phyloP scores from a whole-genome alignment of 805 yeast genomes.

The Ogataea thermomethanolica region DNA sequence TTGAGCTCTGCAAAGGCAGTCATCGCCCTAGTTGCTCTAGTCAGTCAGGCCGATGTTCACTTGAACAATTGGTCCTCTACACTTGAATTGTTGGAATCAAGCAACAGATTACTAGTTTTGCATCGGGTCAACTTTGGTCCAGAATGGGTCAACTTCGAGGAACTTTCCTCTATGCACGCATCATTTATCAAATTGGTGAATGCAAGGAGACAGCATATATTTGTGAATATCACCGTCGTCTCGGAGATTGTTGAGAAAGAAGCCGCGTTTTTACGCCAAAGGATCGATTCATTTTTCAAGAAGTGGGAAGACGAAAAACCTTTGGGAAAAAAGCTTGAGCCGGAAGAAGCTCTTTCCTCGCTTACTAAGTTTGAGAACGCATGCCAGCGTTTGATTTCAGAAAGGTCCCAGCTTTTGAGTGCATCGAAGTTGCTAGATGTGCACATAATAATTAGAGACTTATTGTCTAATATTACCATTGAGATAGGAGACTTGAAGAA shows the following conservation, averaged over 20 bases:
- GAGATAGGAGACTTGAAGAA: conserved; percentile 55
- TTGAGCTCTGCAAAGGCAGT: conserved; percentile 38
- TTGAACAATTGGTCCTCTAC: conserved; percentile 21
- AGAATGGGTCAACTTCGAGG: conserved; percentile 62
- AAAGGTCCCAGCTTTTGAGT: conserved; percentile 22
- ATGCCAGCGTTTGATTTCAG: conserved; percentile 12
- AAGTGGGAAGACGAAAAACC: conserved; percentile 54
- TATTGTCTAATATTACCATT: conserved; percentile 33
- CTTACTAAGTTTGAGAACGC: conserved; percentile 30
- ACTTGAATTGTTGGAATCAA: conserved; percentile 26
- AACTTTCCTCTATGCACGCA: conserved; percentile 47
- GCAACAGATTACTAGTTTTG: conserved; percentile 31
- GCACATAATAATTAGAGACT: conserved; percentile 28
- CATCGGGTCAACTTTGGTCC: conserved; percentile 46
- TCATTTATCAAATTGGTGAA: conserved; percentile 39
- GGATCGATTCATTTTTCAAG: conserved; percentile 29
- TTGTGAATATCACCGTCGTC: conserved; percentile 38
- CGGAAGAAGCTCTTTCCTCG: conserved; percentile 41
- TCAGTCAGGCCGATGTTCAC: conserved; percentile 34
- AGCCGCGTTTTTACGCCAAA: conserved; percentile 33
- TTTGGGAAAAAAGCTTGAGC: conserved; percentile 38
- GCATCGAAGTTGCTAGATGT: conserved; percentile 37
- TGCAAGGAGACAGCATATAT: conserved; percentile 26
- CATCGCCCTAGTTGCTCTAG: conserved; percentile 35
- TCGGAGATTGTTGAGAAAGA: conserved; percentile 44